These are phyloP conservation scores for Achaetomiella virescens DNA, from an alignment of 495 filamentous ascomycete genomes.

Conservation along the genomic window DNA sequence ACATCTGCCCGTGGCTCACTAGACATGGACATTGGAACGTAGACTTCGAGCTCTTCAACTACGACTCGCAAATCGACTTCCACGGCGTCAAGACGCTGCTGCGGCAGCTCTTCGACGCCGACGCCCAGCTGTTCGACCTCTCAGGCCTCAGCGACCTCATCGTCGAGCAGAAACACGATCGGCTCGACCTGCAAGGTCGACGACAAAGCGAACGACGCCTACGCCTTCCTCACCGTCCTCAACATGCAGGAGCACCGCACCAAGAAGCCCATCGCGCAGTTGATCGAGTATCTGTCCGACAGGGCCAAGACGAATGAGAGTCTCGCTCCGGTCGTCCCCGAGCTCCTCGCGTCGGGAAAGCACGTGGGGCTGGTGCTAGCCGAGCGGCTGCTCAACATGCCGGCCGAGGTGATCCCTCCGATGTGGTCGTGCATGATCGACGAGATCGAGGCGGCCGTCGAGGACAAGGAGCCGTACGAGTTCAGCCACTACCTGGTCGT, in stretches of 20 bases:
- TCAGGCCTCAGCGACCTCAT: constrained; percentile 83
- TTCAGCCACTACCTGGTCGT: constrained; percentile 91
- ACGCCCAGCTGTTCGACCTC: constrained; percentile 76
- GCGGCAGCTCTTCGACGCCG: constrained; percentile 88
- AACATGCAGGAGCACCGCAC: constrained; percentile 77
- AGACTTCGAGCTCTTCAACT: constrained; percentile 98
- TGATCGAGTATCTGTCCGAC: constrained; percentile 64
- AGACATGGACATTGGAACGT: constrained; percentile 86
- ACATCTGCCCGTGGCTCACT: constrained; percentile 25
- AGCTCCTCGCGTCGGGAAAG: constrained; percentile 28
- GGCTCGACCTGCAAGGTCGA: constrained; percentile 95
- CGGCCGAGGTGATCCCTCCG: constrained; percentile 80
- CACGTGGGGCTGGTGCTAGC: constrained; percentile 79
- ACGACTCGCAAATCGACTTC: constrained; percentile 82
- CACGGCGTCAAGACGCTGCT: constrained; percentile 88
- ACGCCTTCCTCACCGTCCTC: constrained; percentile 86
- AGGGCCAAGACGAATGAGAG: constrained; percentile 41
- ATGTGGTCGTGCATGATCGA: constrained; percentile 96
- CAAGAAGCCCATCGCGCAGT: constrained; percentile 59
- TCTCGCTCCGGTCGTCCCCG: constrained; percentile 15
- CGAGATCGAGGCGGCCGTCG: constrained; percentile 82
- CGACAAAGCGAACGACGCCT: constrained; percentile 88
- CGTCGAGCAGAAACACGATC: constrained; percentile 75
- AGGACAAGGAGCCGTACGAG: constrained; percentile 86
- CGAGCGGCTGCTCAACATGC: constrained; percentile 93